Evolutionary conservation across 2,329 filamentous ascomycete genomes (phyloP).

Genomic region (Colletotrichum kahawae): DNA sequence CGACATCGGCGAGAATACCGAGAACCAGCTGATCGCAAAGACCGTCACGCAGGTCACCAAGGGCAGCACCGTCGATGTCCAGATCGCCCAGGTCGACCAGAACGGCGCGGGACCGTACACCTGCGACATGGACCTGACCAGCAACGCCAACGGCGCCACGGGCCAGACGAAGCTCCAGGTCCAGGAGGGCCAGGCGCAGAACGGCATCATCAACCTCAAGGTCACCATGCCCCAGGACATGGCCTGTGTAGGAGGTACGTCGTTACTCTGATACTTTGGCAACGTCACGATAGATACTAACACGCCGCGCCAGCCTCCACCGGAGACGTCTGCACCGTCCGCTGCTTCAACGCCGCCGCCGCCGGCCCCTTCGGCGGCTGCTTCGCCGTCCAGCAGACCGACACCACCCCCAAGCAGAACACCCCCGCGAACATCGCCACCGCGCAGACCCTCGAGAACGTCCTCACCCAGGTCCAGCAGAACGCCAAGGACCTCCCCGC

Average conservation of each 20-base stretch:
- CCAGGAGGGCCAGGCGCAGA: constrained; percentile 59
- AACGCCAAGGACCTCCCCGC: constrained; percentile 55
- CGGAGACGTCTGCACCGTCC: constrained; percentile 64
- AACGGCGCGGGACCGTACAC: constrained; percentile 60
- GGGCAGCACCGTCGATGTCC: constrained; percentile 50
- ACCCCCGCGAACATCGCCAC: constrained; percentile 51
- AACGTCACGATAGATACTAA: background rate
- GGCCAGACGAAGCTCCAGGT: constrained; percentile 53
- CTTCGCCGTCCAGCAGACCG: constrained; percentile 61
- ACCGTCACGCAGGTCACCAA: constrained; percentile 54
- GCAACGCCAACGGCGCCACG: constrained; percentile 48
- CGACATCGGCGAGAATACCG: constrained; percentile 61
- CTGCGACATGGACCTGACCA: constrained; percentile 57
- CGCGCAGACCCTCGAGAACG: constrained; percentile 45
- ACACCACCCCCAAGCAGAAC: constrained; percentile 46
- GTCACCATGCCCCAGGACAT: constrained; percentile 56
- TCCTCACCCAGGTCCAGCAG: constrained; percentile 54
- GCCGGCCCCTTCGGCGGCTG: constrained; percentile 64
- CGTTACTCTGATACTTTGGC: too few species aligned
- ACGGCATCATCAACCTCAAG: constrained; percentile 60
- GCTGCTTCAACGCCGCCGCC: constrained; percentile 62
- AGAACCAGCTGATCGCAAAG: constrained; percentile 50
- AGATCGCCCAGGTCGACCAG: constrained; percentile 59
- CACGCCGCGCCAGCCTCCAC: constrained; percentile 46
- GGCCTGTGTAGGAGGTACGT: constrained; percentile 53